phyloP scores from a whole-genome alignment of 140 eudicot species.

The Bidens hawaiensis region DNA sequence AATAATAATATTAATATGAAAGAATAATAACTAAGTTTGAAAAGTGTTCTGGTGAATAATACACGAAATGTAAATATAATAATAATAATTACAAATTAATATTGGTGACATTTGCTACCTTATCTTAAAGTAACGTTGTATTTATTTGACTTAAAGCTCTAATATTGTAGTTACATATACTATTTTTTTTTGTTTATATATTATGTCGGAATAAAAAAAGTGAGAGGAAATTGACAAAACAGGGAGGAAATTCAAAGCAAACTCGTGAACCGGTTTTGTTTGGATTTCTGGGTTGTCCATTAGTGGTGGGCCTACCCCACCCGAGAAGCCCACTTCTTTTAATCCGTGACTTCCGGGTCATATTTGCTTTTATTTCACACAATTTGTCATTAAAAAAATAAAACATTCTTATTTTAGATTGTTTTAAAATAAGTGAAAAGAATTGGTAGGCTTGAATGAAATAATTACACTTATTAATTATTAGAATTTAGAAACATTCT shows the following conservation, averaged over 20 bases:
- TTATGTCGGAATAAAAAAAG: neutral
- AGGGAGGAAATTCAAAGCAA: slow-evolving; percentile 20
- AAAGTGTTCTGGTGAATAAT: too few species aligned
- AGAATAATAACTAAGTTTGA: too few species aligned
- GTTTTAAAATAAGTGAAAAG: neutral
- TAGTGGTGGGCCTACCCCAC: slow-evolving; percentile 8
- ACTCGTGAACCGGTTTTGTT: slow-evolving; percentile 32
- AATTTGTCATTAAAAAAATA: neutral
- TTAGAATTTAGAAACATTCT: too few species aligned
- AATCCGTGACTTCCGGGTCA: slow-evolving; percentile 20
- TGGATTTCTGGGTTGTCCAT: slow-evolving; percentile 18
- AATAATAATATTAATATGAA: too few species aligned
- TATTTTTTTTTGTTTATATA: neutral
- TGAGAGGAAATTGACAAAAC: slow-evolving; percentile 15
- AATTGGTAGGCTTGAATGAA: too few species aligned
- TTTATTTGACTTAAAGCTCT: neutral
- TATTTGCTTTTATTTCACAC: neutral
- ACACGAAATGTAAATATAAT: neutral
- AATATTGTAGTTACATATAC: neutral
- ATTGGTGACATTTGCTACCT: neutral
- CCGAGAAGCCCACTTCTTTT: slow-evolving; percentile 11
- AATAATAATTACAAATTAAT: neutral
- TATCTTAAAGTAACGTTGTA: too few species aligned
- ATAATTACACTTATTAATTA: too few species aligned
- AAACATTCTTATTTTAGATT: neutral